Evolutionary conservation across 2,329 filamentous ascomycete genomes (phyloP).

Genomic region (Nemania bipapillata): DNA sequence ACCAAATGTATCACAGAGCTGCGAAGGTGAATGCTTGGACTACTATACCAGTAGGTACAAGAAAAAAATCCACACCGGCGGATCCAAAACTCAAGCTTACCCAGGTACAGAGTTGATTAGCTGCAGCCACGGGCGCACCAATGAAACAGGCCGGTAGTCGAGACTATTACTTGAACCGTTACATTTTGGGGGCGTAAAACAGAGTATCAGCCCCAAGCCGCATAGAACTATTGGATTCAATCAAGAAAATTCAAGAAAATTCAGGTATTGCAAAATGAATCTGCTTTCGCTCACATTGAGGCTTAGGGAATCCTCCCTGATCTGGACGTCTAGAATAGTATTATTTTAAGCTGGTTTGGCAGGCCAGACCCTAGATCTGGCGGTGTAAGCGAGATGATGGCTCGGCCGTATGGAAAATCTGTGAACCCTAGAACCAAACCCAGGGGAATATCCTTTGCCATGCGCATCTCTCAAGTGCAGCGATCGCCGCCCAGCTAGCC

Average conservation of each 20-base stretch:
- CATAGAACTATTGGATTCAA: constrained; percentile 11
- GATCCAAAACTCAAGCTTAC: not conserved
- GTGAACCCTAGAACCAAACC: constrained; percentile 9
- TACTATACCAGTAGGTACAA: too few species aligned
- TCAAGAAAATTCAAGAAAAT: not conserved
- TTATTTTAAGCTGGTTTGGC: not conserved
- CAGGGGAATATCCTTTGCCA: not conserved
- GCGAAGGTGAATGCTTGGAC: too few species aligned
- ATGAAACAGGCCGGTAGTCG: constrained; percentile 2
- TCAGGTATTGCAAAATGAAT: not conserved
- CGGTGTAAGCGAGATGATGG: constrained; percentile 25
- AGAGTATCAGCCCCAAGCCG: constrained; percentile 1
- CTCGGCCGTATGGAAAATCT: constrained; percentile 28
- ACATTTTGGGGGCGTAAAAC: not conserved
- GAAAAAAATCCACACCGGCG: not conserved
- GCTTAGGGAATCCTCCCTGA: constrained; percentile 10
- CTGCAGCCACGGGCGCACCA: not conserved
- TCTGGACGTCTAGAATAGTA: constrained; percentile 4
- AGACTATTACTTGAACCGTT: not conserved
- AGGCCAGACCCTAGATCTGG: constrained; percentile 1
- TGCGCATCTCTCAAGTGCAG: not conserved
- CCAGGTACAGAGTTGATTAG: not conserved
- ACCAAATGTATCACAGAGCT: not conserved
- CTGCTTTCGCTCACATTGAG: constrained; percentile 11
- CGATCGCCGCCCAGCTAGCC: constrained; percentile 14